Conservation (phyloP, 345 rosid species). For the Erucastrum elatum region DNA sequence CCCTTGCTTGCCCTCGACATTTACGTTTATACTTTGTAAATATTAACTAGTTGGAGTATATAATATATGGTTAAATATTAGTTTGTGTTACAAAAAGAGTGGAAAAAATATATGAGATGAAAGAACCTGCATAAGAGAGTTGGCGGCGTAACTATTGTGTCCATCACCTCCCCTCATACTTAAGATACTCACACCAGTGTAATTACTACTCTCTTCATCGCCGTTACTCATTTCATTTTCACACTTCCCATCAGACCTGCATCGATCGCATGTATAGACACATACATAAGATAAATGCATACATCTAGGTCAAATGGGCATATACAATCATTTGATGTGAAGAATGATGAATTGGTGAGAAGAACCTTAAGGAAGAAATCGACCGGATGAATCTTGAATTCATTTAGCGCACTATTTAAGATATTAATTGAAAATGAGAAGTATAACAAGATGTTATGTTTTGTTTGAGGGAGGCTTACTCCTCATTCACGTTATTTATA, state of each 20-base stretch:
- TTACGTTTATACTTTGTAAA: too few relatives aligned
- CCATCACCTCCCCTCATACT: constrained; percentile 34
- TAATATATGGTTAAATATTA: neutral
- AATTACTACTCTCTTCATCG: neutral
- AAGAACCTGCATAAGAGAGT: constrained; percentile 32
- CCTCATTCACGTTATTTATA: neutral
- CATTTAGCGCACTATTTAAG: constrained; percentile 11
- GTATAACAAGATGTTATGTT: neutral
- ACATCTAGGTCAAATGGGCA: neutral
- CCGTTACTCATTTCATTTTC: neutral
- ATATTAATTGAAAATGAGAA: neutral
- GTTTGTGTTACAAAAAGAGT: neutral
- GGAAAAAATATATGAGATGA: neutral
- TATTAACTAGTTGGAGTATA: neutral
- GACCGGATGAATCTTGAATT: constrained; percentile 15
- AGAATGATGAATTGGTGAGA: constrained; percentile 1
- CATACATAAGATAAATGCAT: neutral
- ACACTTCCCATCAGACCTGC: constrained; percentile 6
- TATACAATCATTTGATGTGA: neutral
- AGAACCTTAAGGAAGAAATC: constrained; percentile 7
- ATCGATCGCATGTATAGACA: neutral
- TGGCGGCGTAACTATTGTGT: constrained; percentile 28
- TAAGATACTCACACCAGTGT: constrained; percentile 4
- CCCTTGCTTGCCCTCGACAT: too few relatives aligned
- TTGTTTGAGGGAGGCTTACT: neutral